phyloP scores from a whole-genome alignment of 2,329 filamentous ascomycete species.

The Curvularia sp. region DNA sequence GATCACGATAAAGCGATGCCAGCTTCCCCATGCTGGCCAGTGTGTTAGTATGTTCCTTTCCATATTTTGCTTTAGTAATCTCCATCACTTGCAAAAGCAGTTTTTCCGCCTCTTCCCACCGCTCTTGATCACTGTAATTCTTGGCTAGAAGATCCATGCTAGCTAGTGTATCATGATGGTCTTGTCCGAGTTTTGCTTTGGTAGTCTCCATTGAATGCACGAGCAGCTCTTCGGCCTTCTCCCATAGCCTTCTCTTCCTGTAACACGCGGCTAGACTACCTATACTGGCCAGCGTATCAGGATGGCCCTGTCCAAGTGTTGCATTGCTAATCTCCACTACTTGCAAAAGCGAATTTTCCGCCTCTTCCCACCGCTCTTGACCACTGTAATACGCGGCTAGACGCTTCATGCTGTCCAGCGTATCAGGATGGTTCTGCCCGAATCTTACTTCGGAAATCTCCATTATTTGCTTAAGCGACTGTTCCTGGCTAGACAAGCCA shows the following conservation, averaged over 20 bases:
- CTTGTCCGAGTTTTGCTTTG: not conserved
- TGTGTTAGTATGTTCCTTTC: not conserved
- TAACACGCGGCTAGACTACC: not conserved
- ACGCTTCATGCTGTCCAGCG: not conserved
- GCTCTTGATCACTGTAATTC: not conserved
- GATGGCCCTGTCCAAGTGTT: not conserved
- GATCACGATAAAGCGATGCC: not conserved
- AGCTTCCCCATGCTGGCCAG: not conserved
- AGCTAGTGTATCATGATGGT: not conserved
- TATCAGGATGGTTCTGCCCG: not conserved
- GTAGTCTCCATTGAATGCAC: not conserved
- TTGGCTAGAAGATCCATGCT: not conserved
- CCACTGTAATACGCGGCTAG: not conserved
- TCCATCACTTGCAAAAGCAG: not conserved
- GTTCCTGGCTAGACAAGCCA: not conserved
- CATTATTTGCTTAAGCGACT: no score
- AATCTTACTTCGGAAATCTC: no score
- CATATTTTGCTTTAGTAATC: not conserved
- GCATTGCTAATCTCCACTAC: not conserved
- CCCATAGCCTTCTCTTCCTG: not conserved
- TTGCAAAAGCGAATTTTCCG: not conserved
- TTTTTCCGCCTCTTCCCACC: conserved; percentile 2
- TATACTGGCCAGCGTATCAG: not conserved
- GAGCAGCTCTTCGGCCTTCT: not conserved
- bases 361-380: not conserved